Evolutionary conservation across 139 green algal genomes (phyloP), one percentile per base, ranked within the genome.

Genomic region (Tetratostichococcus sp.): DNA sequence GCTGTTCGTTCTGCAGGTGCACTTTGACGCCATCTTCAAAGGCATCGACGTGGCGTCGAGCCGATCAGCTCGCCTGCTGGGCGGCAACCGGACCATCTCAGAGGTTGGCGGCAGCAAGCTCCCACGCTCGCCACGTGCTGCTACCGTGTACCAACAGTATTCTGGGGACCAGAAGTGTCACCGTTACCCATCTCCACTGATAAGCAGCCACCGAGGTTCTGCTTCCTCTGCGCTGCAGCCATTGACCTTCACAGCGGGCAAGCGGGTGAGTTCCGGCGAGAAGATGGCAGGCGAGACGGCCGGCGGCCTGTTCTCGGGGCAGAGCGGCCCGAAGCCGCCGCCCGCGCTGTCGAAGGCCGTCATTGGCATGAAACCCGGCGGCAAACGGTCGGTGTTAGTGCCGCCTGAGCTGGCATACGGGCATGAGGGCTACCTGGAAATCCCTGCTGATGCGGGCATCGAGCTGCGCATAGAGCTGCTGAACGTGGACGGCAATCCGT

Each of bases 11-110:
- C 23, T 50, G 14, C 85, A 96, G 89, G 91, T 98, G 1, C 94
- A 98, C 82, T 98, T 91, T 85, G 94, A 98, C 69, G 93, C 88
- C 79, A 67, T 90, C 8, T 97, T 89, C 81, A 83, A 85, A 14
- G 88, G 89, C 65, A 86, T 98, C 4, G 86, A 94, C 66, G 94
- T 95, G 6, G 91, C 95, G 30, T 97, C 93, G 21, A 92, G 78
- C 62, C 80, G 93, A 30, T 82, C 83, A 34, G 90, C 94, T 0
- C 85, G 94, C 4, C 83, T 93, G 26, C 83, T 98, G 26, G 93
- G 94, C 1, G 94, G 90, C 73, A 98, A 98, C 83, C 75, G 94
- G 4, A 93, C 88, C 16, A 85, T 98, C 42, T 83, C 94, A 14
- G 93, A 98, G 90, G 92, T 95, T n/a, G n/a, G n/a, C n/a, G n/a